These are phyloP conservation scores for Closterium sp. DNA, from an alignment of 139 green algal genomes.

Conservation along the genomic window DNA sequence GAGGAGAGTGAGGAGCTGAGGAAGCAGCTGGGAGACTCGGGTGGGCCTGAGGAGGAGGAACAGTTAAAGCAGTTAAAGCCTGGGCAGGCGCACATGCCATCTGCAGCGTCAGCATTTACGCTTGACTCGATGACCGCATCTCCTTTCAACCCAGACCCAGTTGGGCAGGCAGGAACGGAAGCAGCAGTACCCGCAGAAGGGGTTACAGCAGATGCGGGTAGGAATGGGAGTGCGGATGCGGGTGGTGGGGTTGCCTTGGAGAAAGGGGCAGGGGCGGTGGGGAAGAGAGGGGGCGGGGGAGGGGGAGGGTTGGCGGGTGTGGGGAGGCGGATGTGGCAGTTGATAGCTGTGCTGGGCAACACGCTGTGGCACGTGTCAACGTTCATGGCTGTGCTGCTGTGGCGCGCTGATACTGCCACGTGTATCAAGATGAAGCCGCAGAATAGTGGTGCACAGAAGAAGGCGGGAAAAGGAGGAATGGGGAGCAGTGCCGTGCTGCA, in stretches of 20 bases:
- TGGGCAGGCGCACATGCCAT: not conserved
- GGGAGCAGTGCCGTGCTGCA: too few relatives aligned
- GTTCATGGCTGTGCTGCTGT: slow-evolving; percentile 19
- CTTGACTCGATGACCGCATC: not conserved
- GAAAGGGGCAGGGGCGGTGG: not conserved
- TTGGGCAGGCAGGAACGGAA: not conserved
- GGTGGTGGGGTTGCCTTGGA: not conserved
- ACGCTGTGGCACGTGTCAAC: not conserved
- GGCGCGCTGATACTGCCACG: too few relatives aligned
- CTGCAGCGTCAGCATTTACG: not conserved
- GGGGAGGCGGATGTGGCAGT: not conserved
- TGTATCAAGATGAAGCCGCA: too few relatives aligned
- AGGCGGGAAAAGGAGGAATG: too few relatives aligned
- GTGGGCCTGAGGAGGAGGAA: not conserved
- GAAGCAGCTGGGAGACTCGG: not conserved
- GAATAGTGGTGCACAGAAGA: too few relatives aligned
- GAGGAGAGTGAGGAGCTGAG: not conserved
- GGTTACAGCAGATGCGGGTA: too few relatives aligned
- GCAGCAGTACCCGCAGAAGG: not conserved
- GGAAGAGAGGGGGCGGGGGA: not conserved
- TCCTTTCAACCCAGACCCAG: too few relatives aligned
- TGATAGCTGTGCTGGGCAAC: not conserved
- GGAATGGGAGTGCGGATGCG: too few relatives aligned
- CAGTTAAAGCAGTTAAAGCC: not conserved
- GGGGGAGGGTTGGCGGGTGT: not conserved